Base-by-base conservation (phyloP, 768 basidiomycete species). In the Cytidiella melzeri region DNA sequence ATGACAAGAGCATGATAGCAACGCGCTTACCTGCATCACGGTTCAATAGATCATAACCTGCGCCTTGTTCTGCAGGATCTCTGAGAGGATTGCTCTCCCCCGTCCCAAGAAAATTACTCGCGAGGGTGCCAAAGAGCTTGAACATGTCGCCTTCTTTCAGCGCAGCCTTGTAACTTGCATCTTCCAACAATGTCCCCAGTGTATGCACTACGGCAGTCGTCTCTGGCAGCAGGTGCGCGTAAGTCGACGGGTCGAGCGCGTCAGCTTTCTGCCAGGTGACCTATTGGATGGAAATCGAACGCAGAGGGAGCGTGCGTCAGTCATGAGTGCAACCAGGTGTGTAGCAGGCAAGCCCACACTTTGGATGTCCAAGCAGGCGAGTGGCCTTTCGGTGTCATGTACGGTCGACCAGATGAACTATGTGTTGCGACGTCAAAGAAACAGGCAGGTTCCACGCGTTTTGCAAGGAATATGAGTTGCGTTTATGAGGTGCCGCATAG, bases 131-230 rank as follows among this genome's bases (percentile, higher is more conserved):
- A 48, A 77, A 47, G 28, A 87, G 66, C 10, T 72, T 74, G 13
- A 74, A 57, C 21, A 84, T 41, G 60, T 87, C 71, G 11, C 82
- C 81, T 45, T 73, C 71, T 52, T 73, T 72, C 39, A 97, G 57
- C 30, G 82, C 78, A 30, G 71, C 64, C 67, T 99, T 99, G 73
- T 99, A 99, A 39, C 68, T 71, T 18, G 74, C 72, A 58, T 83
- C 81, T 62, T 94, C 91, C 26, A 98, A 71, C 43, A 99, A 79
- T 9, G 85, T 90, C 40, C 96, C 96, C 18, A 98, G 74, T 1
- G 96, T 95, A 64, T 97, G 93, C 30, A 99, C 92, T 24, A 98
- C 85, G 1, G 86, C 91, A 20, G 78, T 77, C 21, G 76, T 80
- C 20, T 72, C 67, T 0, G 81, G 73, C 42, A 97, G 73, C 19